A percentile compares a stretch with the other conserved stretches of the same genome.
Evolutionary conservation across 176 grass and related monocot species (phyloP).

Genomic region (Canna indica): DNA sequence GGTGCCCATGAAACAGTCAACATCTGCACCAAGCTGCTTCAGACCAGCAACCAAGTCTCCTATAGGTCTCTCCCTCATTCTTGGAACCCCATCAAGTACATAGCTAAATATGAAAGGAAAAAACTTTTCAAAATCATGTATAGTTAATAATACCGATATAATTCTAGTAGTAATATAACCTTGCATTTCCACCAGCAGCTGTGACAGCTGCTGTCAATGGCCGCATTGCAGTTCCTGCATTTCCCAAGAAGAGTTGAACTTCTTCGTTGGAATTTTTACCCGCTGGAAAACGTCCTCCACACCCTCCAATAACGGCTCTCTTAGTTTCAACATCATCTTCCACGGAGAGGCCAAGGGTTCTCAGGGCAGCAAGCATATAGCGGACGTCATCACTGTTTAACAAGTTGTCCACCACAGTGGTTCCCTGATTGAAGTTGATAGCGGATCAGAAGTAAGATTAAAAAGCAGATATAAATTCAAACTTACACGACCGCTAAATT

Average conservation of each 20-base stretch:
- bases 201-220: slow-evolving; percentile 83
- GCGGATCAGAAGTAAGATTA: neutral
- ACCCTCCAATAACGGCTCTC: slow-evolving; percentile 65
- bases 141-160: neutral
- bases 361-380: slow-evolving; percentile 96
- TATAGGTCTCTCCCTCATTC: slow-evolving; percentile 98
- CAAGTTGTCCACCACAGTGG: slow-evolving; percentile 87
- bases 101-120: slow-evolving; percentile 40
- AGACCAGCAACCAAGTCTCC: slow-evolving; percentile 77
- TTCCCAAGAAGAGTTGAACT: slow-evolving; percentile 85
- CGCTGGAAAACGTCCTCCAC: slow-evolving; percentile 57
- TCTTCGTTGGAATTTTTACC: slow-evolving; percentile 52
- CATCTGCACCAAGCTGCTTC: slow-evolving; percentile 84
- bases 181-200: slow-evolving; percentile 92
- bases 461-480: neutral
- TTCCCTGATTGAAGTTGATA: slow-evolving; percentile 42
- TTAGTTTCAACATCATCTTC: slow-evolving; percentile 71
- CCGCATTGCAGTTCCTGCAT: slow-evolving; percentile 95
- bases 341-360: slow-evolving; percentile 71
- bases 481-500: neutral
- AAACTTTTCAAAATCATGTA: neutral
- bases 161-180: slow-evolving; percentile 21
- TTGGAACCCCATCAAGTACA: slow-evolving; percentile 88
- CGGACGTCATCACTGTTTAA: slow-evolving; percentile 89
- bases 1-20: slow-evolving; percentile 93